phyloP scores from a whole-genome alignment of 179 eudicot genomes.

The Spergularia azorica region DNA sequence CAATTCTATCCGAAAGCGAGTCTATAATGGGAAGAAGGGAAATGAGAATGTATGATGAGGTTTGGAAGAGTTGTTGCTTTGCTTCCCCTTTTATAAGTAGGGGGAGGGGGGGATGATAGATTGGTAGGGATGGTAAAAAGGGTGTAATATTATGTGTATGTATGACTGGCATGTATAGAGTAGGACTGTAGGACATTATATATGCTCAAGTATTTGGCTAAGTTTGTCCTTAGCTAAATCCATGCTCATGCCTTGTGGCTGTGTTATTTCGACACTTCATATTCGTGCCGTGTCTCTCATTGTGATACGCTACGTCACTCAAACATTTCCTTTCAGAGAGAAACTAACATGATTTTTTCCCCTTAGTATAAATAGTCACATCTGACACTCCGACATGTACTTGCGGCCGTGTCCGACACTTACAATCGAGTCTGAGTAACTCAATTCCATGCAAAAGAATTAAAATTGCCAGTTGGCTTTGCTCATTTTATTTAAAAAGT shows the following conservation, averaged over 20 bases:
- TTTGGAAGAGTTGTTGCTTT: slow-evolving; percentile 3
- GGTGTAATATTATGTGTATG: background rate
- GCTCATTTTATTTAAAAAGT: slow-evolving; percentile 31
- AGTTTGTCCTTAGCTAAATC: slow-evolving; percentile 22
- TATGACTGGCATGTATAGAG: background rate
- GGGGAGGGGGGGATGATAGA: slow-evolving; percentile 4
- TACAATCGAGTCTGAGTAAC: no score
- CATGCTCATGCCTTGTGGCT: slow-evolving; percentile 24
- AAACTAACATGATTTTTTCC: no score
- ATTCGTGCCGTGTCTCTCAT: no score
- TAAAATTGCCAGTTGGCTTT: slow-evolving; percentile 60
- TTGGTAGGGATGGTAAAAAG: background rate
- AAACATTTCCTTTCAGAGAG: no score
- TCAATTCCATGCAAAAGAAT: slow-evolving; percentile 33
- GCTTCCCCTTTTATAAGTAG: slow-evolving; percentile 26
- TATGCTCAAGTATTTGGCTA: background rate
- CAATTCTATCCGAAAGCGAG: background rate
- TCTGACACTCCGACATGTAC: no score
- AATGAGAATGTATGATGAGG: background rate
- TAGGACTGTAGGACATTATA: background rate
- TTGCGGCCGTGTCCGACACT: no score
- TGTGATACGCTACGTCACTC: no score
- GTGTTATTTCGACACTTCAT: no score
- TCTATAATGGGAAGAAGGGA: background rate
- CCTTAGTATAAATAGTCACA: no score